Base-by-base conservation (phyloP, 2,329 filamentous ascomycete genomes). In the Trichophyton mentagrophytes region DNA sequence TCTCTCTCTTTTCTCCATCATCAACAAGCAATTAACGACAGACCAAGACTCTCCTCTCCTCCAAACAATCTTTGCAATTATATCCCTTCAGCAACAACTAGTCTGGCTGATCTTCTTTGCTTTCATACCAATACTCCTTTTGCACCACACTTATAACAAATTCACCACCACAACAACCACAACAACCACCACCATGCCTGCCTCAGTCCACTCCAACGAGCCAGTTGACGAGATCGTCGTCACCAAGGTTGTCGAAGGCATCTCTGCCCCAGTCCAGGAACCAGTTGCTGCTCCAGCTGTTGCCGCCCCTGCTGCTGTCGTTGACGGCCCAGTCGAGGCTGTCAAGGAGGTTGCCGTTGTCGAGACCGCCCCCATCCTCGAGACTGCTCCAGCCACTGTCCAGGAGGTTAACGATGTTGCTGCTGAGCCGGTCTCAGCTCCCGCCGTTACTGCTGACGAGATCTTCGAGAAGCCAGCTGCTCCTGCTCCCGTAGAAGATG, bases 121-220 rank as follows among this genome's bases (percentile, higher is more conserved):
- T 33, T 27, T 27, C 57, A 40, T 56, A 44, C 40, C 40, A n/a
- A 7, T 17, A 4, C 40, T 44, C 15, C 40, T 44, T 17, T n/a
- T 38, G 3, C 33, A 38, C 17, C 57, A 63, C 57, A 47, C 38
- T 44, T 33, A 42, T n/a, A n/a, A 38, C 60, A 46, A 59, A 22
- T 51, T 38, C 33, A 38, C 33, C 33, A 36, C 33, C 0, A 36
- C 22, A 22, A 22, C 22, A 2, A 22, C 22, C 0, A 22, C 22
- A 2, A 22, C 22, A 2, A 22, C 27, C 2, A 40, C 59, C 27
- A 17, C 46, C 40, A 76, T 76, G 72, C 72, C 73, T 58, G 70
- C 72, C 60, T 74, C 73, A 64, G 69, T 70, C 62, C 67, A 71
- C 51, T 66, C 65, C 61, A 69, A 69, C 64, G 75, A 74, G 66